Conservation (phyloP, 805 yeast species). For the Kluyveromyces wickerhamii region DNA sequence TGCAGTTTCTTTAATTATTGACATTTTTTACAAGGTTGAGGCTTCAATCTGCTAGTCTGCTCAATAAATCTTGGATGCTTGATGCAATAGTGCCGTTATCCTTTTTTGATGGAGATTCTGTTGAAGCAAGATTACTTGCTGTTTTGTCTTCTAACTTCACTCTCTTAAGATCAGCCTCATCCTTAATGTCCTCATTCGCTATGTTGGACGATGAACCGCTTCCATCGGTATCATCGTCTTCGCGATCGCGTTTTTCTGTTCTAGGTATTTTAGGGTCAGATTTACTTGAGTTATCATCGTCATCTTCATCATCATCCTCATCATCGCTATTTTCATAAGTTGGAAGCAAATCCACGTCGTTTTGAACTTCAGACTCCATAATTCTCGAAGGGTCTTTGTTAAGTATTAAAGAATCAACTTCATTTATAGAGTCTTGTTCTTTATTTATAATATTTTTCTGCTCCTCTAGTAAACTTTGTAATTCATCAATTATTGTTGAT, state of each 20-base stretch:
- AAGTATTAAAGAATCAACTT: conserved; percentile 19
- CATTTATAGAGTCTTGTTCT: conserved; percentile 23
- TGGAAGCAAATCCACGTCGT: conserved; percentile 20
- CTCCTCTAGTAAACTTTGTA: conserved; percentile 20
- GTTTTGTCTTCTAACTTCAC: conserved; percentile 1
- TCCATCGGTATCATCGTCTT: conserved; percentile 5
- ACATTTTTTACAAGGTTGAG: no score
- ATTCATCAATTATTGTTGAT: conserved; percentile 19
- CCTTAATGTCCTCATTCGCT: not conserved
- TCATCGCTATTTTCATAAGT: conserved; percentile 26
- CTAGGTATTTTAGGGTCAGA: not conserved
- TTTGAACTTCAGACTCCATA: conserved; percentile 4
- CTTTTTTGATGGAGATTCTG: not conserved
- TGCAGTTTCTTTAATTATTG: no score
- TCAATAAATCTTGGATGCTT: conserved; percentile 29
- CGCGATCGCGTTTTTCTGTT: not conserved
- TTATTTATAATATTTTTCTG: conserved; percentile 21
- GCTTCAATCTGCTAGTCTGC: conserved; percentile 29
- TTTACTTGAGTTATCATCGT: conserved; percentile 5
- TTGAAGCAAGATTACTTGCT: not conserved
- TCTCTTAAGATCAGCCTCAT: not conserved
- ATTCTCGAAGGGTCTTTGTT: conserved; percentile 20
- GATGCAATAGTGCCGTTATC: conserved; percentile 20
- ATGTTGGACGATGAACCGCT: not conserved
- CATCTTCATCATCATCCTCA: conserved; percentile 13